Evolutionary conservation across 495 filamentous ascomycete species (phyloP), one percentile per base, ranked within the genome.

Genomic region (Xeromyces bisporus): DNA sequence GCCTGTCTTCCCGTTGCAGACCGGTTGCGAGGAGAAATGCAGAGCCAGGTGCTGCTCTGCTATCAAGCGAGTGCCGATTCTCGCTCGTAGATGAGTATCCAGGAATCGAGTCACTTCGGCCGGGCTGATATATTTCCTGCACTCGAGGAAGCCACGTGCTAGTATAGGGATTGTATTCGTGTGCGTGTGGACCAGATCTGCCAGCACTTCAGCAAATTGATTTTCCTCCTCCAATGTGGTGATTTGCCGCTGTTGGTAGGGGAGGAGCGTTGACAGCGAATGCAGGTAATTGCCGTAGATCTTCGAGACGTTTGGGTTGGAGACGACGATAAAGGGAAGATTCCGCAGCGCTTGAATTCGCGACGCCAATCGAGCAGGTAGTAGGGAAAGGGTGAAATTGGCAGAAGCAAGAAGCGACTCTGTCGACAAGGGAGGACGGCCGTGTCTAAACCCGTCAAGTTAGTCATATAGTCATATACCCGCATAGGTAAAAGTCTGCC

Each of bases 241-340:
- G 33, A 93, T 89, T 54, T 75, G 55, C 37, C 71, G 50, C 54
- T 77, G 47, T 46, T 82, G 78, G 53, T 82, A 93, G 2, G 82
- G 80, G 1, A 94, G 68, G 5, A 97, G 67, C 3, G 81, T 91
- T 3, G 80, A 84, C 1, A 96, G 64, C 3, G 82, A 92, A 47
- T 93, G 85, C 24, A 87, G 58, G 54, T 97, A 97, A 54, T 93
- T 94, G 46, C 80, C 71, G 58, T 94, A 93, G 34, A 97, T 96
- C 39, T 73, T 73, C 18, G 77, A 75, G 32, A 96, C 81, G 45
- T 93, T 79, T 1, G 84, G 80, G 50, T 96, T 96, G 0, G 87
- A 84, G 11, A 97, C 89, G 27, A 97, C 86, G 44, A 97, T 97
- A 54, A 80, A 97, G 1, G 89, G 91, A 2, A 97, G 71, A 54